Conservation (phyloP, 2,329 filamentous ascomycete species). For the Beauveria scarabaeidicola region DNA sequence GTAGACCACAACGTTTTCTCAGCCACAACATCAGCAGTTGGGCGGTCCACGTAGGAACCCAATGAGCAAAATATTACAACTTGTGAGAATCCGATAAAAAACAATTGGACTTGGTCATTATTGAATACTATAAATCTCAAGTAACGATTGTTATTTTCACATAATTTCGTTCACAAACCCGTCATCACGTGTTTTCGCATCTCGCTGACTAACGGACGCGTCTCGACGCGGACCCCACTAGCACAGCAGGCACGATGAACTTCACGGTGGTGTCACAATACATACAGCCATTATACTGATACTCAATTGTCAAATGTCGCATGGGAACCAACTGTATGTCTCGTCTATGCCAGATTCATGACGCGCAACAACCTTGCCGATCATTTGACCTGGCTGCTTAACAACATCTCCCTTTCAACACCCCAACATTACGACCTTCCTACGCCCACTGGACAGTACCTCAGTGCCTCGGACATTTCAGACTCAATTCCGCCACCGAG, state of each 20-base stretch:
- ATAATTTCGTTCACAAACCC: not conserved
- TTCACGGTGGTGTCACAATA: not conserved
- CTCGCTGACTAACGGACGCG: slow-evolving; percentile 13
- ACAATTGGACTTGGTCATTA: too few relatives aligned
- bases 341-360: slow-evolving; percentile 39
- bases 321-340: not conserved
- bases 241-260: not conserved
- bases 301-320: not conserved
- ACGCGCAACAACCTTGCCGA: slow-evolving; percentile 53
- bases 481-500: not conserved
- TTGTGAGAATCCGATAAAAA: not conserved
- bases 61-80: too few relatives aligned
- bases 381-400: slow-evolving; percentile 50
- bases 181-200: slow-evolving; percentile 13
- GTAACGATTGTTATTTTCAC: too few relatives aligned
- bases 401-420: slow-evolving; percentile 34
- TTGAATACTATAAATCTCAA: too few relatives aligned
- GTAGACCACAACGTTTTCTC: too few relatives aligned
- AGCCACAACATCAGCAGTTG: not conserved
- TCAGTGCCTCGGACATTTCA: slow-evolving; percentile 4
- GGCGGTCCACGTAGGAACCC: too few relatives aligned
- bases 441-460: slow-evolving; percentile 22
- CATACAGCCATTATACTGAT: not conserved
- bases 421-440: slow-evolving; percentile 30
- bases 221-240: slow-evolving; percentile 11